phyloP scores from a whole-genome alignment of 2,329 filamentous ascomycete species.

The Leptographium wingfieldii region DNA sequence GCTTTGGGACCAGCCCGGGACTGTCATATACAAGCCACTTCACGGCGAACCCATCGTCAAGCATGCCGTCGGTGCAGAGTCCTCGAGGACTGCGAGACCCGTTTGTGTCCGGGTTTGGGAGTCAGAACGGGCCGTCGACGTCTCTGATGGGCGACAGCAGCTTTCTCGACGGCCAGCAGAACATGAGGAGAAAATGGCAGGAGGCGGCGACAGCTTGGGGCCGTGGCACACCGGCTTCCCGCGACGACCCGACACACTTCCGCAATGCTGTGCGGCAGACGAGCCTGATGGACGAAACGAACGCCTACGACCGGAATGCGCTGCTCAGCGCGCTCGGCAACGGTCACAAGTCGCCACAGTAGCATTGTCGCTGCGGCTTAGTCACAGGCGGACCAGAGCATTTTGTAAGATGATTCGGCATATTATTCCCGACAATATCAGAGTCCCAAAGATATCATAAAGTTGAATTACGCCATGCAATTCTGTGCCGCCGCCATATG shows the following conservation, averaged over 20 bases:
- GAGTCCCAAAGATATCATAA: conserved; percentile 16
- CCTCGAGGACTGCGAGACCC: conserved; percentile 13
- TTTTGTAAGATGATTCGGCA: not conserved
- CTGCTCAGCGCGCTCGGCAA: conserved; percentile 12
- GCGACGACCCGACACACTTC: conserved; percentile 15
- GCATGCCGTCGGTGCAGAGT: conserved; percentile 21
- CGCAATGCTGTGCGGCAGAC: conserved; percentile 12
- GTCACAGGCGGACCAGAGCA: not conserved
- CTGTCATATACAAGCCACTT: conserved; percentile 17
- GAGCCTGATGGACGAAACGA: conserved; percentile 12
- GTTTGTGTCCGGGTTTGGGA: not conserved
- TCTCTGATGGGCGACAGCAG: not conserved
- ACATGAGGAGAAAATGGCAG: conserved; percentile 8
- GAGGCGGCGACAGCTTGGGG: conserved; percentile 14
- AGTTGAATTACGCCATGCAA: conserved; percentile 20
- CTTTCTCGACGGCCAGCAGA: not conserved
- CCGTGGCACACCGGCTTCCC: conserved; percentile 7
- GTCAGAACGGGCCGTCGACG: not conserved
- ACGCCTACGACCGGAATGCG: conserved; percentile 13
- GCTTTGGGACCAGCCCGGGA: not conserved
- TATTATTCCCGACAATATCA: not conserved
- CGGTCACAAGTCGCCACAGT: not conserved
- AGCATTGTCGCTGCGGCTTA: not conserved
- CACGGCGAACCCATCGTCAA: conserved; percentile 16
- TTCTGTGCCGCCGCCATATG: conserved; percentile 3